A percentile compares a stretch with the other conserved stretches of the same genome.
These are phyloP conservation scores for Eucalyptus shirleyi DNA, from an alignment of 345 rosid genomes.

Conservation along the genomic window DNA sequence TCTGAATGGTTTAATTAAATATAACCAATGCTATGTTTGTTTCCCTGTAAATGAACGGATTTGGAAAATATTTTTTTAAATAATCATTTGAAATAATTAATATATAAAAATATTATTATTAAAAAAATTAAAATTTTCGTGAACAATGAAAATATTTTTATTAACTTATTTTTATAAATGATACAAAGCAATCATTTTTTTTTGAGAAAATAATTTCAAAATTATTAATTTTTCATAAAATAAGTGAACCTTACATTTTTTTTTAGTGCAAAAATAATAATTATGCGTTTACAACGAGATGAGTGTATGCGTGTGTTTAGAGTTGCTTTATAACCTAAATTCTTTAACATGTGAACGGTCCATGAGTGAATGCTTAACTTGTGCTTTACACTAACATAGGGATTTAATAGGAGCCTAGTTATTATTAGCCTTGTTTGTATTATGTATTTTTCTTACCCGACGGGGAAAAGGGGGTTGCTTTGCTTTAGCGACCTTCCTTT, in stretches of 20 bases:
- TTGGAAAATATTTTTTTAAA: too few species aligned
- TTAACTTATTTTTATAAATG: background rate
- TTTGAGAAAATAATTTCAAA: background rate
- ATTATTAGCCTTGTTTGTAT: background rate
- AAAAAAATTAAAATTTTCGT: background rate
- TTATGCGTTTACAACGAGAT: background rate
- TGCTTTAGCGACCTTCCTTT: background rate
- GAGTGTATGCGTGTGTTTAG: background rate
- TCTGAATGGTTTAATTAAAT: background rate
- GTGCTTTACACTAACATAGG: background rate
- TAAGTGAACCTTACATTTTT: background rate
- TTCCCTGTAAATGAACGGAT: background rate
- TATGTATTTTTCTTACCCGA: background rate
- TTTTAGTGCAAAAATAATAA: background rate
- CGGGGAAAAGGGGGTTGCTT: background rate
- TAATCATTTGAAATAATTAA: background rate
- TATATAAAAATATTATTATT: background rate
- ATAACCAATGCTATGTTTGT: background rate
- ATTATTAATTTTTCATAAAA: background rate
- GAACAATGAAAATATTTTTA: background rate
- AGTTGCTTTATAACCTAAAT: background rate
- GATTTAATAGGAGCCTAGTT: background rate
- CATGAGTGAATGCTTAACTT: background rate
- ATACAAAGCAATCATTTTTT: background rate
- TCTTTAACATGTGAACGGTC: background rate